A percentile compares a stretch with the other conserved stretches of the same genome.
Conservation (phyloP, 345 rosid species). For the Aethionema arabicum region DNA sequence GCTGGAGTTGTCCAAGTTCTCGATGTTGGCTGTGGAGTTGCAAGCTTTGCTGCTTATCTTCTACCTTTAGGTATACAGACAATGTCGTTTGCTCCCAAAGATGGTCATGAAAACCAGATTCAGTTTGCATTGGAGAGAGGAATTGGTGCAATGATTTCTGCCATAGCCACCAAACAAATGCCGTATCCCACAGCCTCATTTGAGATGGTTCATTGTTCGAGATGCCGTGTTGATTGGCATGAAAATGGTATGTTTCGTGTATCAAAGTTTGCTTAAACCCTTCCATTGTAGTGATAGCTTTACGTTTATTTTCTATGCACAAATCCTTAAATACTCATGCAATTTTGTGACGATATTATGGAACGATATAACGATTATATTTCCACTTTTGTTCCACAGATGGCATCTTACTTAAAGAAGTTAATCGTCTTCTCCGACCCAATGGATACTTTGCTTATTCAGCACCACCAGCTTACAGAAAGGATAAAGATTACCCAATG, state of each 20-base stretch:
- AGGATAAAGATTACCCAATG: conserved; percentile 76
- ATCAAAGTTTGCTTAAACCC: conserved; percentile 2
- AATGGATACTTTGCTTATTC: conserved; percentile 91
- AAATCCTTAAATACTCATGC: too few relatives aligned
- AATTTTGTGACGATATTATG: neutral
- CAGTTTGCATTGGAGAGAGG: conserved; percentile 98
- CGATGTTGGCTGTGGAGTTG: conserved; percentile 98
- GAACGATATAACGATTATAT: neutral
- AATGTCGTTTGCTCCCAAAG: conserved; percentile 96
- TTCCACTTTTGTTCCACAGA: conserved; percentile 42
- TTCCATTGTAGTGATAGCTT: neutral
- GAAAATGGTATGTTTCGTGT: conserved; percentile 62
- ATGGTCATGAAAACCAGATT: conserved; percentile 94
- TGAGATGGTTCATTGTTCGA: conserved; percentile 97
- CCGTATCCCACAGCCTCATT: conserved; percentile 88
- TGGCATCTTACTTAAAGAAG: conserved; percentile 92
- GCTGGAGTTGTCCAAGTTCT: conserved; percentile 87
- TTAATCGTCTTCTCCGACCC: conserved; percentile 70
- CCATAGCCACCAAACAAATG: conserved; percentile 76
- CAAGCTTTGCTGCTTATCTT: conserved; percentile 94
- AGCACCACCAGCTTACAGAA: conserved; percentile 86
- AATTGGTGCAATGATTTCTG: conserved; percentile 81
- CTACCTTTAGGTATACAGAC: conserved; percentile 79
- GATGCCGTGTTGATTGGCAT: conserved; percentile 98
- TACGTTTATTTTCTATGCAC: neutral